These are phyloP conservation scores for Leishmania braziliensis DNA, from an alignment of 208 protist species.

Conservation along the genomic window DNA sequence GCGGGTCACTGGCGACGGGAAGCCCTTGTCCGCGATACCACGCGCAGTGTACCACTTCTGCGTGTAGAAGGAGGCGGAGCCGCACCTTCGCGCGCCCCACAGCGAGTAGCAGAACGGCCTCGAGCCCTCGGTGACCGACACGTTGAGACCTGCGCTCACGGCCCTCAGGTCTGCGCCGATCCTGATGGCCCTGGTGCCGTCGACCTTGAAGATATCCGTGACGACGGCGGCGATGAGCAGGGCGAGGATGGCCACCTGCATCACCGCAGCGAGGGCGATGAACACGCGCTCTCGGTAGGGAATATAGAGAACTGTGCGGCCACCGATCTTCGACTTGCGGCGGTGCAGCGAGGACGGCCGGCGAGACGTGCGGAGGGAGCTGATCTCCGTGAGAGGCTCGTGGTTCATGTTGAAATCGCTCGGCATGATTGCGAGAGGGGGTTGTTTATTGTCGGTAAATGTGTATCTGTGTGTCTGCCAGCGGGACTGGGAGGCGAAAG, in stretches of 20 bases:
- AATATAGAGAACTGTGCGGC: constrained; percentile 26
- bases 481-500: background rate
- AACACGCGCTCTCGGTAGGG: constrained; percentile 21
- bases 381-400: constrained; percentile 19
- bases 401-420: background rate
- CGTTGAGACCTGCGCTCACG: constrained; percentile 15
- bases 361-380: constrained; percentile 18
- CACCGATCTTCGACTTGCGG: constrained; percentile 28
- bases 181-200: constrained; percentile 22
- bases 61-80: constrained; percentile 12
- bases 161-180: constrained; percentile 10
- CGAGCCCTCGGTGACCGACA: constrained; percentile 18
- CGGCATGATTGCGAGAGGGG: constrained; percentile 2
- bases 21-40: constrained; percentile 9
- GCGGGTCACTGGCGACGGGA: constrained; percentile 14
- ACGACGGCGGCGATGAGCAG: constrained; percentile 20
- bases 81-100: constrained; percentile 24
- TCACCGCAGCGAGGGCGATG: constrained; percentile 14
- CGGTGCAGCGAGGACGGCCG: constrained; percentile 26
- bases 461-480: background rate
- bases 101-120: constrained; percentile 35
- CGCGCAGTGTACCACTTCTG: constrained; percentile 22
- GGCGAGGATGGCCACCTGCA: constrained; percentile 23
- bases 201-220: constrained; percentile 29
- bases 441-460: background rate